Conservation (phyloP, 2,329 filamentous ascomycete species). For the Aureobasidium subglaciale region DNA sequence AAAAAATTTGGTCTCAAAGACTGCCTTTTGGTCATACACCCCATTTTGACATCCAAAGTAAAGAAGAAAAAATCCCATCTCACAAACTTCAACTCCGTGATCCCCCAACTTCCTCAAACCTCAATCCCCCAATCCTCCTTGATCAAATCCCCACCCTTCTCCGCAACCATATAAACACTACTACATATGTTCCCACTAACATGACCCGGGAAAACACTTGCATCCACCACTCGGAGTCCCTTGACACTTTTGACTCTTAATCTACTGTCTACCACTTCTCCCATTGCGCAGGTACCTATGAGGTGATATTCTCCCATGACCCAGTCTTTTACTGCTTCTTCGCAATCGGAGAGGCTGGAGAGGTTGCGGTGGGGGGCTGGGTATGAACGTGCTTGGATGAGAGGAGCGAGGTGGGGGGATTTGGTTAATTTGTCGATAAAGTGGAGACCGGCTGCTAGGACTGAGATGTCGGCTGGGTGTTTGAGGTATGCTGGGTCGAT, state of each 20-base stretch:
- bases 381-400: conserved; percentile 31
- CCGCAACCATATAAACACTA: conserved; percentile 27
- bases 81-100: too few species aligned
- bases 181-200: conserved; percentile 25
- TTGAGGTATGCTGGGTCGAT: conserved; percentile 22
- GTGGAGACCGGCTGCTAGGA: conserved; percentile 25
- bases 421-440: conserved; percentile 39
- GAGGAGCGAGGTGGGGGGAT: conserved; percentile 35
- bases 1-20: too few species aligned
- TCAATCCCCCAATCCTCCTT: conserved; percentile 23
- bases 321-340: conserved; percentile 22
- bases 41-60: too few species aligned
- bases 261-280: conserved; percentile 33
- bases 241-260: conserved; percentile 32
- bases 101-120: neutral
- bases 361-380: conserved; percentile 25
- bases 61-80: too few species aligned
- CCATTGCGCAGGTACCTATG: conserved; percentile 39
- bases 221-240: conserved; percentile 33
- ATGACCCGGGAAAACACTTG: conserved; percentile 27
- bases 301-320: conserved; percentile 33
- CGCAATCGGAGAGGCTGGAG: conserved; percentile 21
- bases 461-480: conserved; percentile 20
- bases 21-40: too few species aligned
- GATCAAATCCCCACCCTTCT: conserved; percentile 28